Percentiles rank a stretch among this genome's conserved stretches.
phyloP scores from a whole-genome alignment of 768 basidiomycete genomes.

The Serendipita indica region DNA sequence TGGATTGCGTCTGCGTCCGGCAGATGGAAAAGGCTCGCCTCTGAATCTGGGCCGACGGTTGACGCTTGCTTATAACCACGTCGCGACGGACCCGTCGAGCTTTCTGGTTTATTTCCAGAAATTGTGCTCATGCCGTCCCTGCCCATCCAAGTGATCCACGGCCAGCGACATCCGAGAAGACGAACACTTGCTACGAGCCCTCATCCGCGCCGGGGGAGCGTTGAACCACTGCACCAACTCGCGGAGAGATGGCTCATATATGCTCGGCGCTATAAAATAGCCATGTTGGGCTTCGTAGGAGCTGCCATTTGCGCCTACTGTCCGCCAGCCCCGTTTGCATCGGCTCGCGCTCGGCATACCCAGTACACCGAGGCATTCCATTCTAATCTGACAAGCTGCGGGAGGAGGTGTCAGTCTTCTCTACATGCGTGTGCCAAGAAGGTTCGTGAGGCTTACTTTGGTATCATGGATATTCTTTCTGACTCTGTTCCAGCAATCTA shows the following conservation, averaged over 20 bases:
- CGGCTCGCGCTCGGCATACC: neutral
- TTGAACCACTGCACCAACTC: neutral
- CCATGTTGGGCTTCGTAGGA: neutral
- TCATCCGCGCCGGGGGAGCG: neutral
- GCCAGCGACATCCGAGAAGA: neutral
- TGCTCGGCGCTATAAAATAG: neutral
- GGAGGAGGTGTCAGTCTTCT: too few relatives aligned
- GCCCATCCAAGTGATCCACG: neutral
- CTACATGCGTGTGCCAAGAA: too few relatives aligned
- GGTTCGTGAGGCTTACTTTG: too few relatives aligned
- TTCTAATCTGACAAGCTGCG: too few relatives aligned
- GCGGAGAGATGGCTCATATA: neutral
- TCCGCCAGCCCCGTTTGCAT: conserved; percentile 5
- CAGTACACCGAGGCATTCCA: too few relatives aligned
- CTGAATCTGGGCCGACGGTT: neutral
- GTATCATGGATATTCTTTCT: too few relatives aligned
- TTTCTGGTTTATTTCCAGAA: neutral
- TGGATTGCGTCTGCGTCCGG: neutral
- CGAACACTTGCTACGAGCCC: neutral
- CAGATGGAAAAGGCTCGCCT: neutral
- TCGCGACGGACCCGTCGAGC: neutral
- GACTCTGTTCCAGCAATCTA: neutral
- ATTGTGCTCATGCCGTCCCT: neutral
- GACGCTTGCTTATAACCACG: neutral
- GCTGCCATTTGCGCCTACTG: neutral